phyloP scores from a whole-genome alignment of 306 rosid species.

The Quercus mongolica region DNA sequence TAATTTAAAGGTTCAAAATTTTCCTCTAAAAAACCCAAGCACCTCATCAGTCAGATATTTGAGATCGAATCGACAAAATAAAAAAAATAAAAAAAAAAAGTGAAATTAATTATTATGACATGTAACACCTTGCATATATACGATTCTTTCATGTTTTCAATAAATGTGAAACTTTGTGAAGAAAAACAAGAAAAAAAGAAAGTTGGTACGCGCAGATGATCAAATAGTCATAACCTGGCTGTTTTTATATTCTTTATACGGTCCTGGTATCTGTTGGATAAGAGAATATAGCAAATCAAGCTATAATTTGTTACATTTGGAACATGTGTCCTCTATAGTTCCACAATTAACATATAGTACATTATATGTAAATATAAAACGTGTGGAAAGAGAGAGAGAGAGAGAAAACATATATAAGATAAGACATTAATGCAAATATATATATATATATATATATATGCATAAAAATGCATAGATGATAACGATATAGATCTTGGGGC shows the following conservation, averaged over 20 bases:
- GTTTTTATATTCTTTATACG: background rate
- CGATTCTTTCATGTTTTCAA: background rate
- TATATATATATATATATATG: too few relatives aligned
- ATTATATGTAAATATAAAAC: background rate
- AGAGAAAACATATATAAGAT: background rate
- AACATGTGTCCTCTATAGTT: background rate
- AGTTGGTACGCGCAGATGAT: background rate
- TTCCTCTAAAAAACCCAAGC: too few relatives aligned
- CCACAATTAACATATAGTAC: background rate
- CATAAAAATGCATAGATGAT: constrained; percentile 32
- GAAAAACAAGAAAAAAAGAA: background rate
- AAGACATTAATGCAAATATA: background rate
- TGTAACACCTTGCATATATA: background rate
- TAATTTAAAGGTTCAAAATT: too few relatives aligned
- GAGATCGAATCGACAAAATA: too few relatives aligned
- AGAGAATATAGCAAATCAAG: background rate
- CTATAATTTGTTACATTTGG: background rate
- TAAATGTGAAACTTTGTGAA: background rate
- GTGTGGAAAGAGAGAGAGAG: background rate
- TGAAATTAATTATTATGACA: background rate
- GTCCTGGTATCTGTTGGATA: constrained; percentile 9
- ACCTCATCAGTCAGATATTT: too few relatives aligned
- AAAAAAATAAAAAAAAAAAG: background rate
- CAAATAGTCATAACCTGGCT: background rate
- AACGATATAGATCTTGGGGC: constrained; percentile 26